Evolutionary conservation across 2,329 filamentous ascomycete species (phyloP).

Genomic region (Didymellaceae sp.): DNA sequence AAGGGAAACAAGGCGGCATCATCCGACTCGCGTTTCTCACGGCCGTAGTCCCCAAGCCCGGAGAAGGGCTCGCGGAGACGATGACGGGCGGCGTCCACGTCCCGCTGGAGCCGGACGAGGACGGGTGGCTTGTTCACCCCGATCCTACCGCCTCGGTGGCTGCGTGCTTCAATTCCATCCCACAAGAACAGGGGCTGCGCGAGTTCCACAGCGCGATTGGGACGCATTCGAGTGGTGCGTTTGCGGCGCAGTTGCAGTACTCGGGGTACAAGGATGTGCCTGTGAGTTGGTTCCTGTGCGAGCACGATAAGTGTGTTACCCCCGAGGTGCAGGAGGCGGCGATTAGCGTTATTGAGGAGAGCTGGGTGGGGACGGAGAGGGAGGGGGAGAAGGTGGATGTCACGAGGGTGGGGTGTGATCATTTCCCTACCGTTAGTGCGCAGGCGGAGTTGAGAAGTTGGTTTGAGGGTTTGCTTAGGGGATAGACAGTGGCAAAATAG

Average conservation of each 20-base stretch:
- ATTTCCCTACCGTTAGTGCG: conserved; percentile 36
- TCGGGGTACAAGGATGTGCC: conserved; percentile 49
- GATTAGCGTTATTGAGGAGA: conserved; percentile 43
- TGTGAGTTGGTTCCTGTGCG: conserved; percentile 49
- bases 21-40: conserved; percentile 21
- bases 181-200: conserved; percentile 26
- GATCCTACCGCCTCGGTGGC: neutral
- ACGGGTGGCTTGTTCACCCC: conserved; percentile 21
- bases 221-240: conserved; percentile 27
- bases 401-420: conserved; percentile 44
- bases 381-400: conserved; percentile 44
- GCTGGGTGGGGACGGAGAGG: conserved; percentile 38
- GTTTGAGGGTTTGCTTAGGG: conserved; percentile 15
- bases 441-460: conserved; percentile 34
- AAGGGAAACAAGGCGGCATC: conserved; percentile 7
- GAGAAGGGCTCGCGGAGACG: conserved; percentile 8
- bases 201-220: conserved; percentile 9
- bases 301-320: conserved; percentile 41
- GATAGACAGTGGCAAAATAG: neutral
- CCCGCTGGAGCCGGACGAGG: conserved; percentile 1
- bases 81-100: conserved; percentile 17
- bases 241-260: conserved; percentile 42
- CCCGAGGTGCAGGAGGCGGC: conserved; percentile 36
- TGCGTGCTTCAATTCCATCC: conserved; percentile 24
- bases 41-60: conserved; percentile 20